These are phyloP conservation scores for Hymenoscyphus scutula DNA, from an alignment of 2,329 filamentous ascomycete genomes.

Conservation along the genomic window DNA sequence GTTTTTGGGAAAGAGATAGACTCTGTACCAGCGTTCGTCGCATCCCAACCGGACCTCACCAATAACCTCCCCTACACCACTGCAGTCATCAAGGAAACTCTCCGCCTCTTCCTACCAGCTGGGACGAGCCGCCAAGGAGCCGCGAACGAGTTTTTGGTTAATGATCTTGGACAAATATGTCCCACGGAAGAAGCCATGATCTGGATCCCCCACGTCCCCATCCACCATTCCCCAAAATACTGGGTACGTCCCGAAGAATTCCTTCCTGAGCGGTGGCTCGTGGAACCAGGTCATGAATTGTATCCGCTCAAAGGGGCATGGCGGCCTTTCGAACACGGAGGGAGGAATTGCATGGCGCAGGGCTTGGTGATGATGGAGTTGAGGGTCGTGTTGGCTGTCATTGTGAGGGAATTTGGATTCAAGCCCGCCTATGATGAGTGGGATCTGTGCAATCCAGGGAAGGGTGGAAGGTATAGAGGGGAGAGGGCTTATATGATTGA, in stretches of 20 bases:
- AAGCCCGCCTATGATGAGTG: conserved; percentile 24
- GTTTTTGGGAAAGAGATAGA: neutral
- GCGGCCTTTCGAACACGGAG: conserved; percentile 54
- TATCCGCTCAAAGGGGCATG: conserved; percentile 43
- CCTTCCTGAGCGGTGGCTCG: neutral
- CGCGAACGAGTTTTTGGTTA: too few relatives aligned
- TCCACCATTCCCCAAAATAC: neutral
- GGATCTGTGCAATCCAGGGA: conserved; percentile 17
- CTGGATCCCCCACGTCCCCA: neutral
- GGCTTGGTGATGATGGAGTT: conserved; percentile 50
- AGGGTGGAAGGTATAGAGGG: conserved; percentile 18
- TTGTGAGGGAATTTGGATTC: conserved; percentile 37
- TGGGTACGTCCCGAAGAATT: neutral
- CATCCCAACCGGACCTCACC: neutral
- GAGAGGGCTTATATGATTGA: conserved; percentile 25
- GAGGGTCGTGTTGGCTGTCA: conserved; percentile 47
- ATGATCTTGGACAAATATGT: neutral
- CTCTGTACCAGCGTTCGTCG: neutral
- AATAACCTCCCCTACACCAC: neutral
- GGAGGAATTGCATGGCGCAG: conserved; percentile 55
- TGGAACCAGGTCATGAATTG: conserved; percentile 33
- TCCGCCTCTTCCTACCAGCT: neutral
- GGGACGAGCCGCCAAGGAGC: neutral
- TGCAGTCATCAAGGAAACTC: neutral
- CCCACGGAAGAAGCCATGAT: neutral